These are phyloP conservation scores for Solanum aculeatissimum DNA, from an alignment of 305 asterid species.

Conservation along the genomic window DNA sequence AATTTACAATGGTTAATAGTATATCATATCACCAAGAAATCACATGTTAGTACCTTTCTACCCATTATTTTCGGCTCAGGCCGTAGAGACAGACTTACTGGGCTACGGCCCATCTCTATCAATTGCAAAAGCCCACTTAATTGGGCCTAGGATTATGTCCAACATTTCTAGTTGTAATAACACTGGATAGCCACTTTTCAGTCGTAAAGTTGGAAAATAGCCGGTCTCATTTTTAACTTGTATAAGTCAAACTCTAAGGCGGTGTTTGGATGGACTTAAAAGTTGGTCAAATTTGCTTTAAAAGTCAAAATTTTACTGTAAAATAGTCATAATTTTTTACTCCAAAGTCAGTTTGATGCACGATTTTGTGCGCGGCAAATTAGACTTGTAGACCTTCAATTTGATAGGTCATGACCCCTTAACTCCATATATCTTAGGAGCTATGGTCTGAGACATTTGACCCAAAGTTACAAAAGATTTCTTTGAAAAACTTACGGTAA, in stretches of 20 bases:
- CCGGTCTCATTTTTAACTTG: not conserved
- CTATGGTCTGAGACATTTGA: no score
- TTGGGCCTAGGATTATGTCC: not conserved
- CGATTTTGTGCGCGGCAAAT: no score
- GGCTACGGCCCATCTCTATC: not conserved
- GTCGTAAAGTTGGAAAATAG: not conserved
- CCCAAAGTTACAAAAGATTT: no score
- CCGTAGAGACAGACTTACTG: not conserved
- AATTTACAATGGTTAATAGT: not conserved
- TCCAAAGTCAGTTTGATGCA: no score
- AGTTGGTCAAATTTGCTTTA: no score
- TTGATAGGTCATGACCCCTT: no score
- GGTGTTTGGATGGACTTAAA: no score
- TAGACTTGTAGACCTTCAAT: no score
- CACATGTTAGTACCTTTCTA: not conserved
- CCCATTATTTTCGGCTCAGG: not conserved
- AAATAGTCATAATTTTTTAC: no score
- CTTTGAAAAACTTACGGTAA: no score
- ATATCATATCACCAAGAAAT: not conserved
- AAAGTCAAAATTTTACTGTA: no score
- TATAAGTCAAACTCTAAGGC: not conserved
- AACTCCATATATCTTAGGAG: no score
- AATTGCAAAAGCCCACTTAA: not conserved
- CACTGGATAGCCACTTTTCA: not conserved
- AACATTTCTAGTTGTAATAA: not conserved